Conservation (phyloP, 805 yeast genomes). For the Wickerhamomyces hampshirensis region DNA sequence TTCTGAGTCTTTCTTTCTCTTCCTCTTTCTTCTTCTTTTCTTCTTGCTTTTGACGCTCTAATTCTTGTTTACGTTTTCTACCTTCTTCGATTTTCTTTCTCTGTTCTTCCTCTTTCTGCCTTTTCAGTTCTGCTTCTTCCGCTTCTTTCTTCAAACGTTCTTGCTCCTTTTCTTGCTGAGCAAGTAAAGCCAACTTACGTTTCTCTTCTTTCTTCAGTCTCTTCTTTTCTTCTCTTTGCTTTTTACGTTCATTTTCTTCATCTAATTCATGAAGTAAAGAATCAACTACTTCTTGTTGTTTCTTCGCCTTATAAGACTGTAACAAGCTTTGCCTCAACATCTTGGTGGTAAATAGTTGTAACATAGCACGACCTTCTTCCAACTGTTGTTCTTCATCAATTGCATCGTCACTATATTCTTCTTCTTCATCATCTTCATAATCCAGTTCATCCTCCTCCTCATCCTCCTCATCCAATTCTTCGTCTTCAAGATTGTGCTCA, state of each 20-base stretch:
- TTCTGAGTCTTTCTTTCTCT: slow-evolving; percentile 32
- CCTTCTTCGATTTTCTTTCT: slow-evolving; percentile 40
- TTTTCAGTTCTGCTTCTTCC: slow-evolving; percentile 34
- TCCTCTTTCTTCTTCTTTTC: slow-evolving; percentile 32
- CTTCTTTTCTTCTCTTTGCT: slow-evolving; percentile 62
- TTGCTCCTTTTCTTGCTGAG: slow-evolving; percentile 52
- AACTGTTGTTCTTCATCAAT: slow-evolving; percentile 60
- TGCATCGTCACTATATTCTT: slow-evolving; percentile 30
- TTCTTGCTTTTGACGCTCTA: slow-evolving; percentile 37
- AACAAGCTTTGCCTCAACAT: slow-evolving; percentile 69
- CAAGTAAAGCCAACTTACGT: slow-evolving; percentile 61
- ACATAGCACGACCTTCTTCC: slow-evolving; percentile 74
- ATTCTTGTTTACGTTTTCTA: slow-evolving; percentile 33
- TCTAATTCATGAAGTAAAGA: slow-evolving; percentile 64
- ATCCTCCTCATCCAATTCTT: slow-evolving; percentile 7
- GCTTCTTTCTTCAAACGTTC: slow-evolving; percentile 42
- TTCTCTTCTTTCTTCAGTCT: slow-evolving; percentile 54
- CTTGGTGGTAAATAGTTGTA: slow-evolving; percentile 75
- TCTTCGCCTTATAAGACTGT: slow-evolving; percentile 71
- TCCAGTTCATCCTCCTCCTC: slow-evolving; percentile 34
- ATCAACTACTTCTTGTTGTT: slow-evolving; percentile 68
- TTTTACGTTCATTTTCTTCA: slow-evolving; percentile 60
- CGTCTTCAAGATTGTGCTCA: slow-evolving; percentile 11
- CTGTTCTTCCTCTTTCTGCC: slow-evolving; percentile 32
- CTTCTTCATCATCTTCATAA: slow-evolving; percentile 37